These are phyloP conservation scores for Alternaria infectoria DNA, from an alignment of 2,329 filamentous ascomycete genomes.

Conservation along the genomic window DNA sequence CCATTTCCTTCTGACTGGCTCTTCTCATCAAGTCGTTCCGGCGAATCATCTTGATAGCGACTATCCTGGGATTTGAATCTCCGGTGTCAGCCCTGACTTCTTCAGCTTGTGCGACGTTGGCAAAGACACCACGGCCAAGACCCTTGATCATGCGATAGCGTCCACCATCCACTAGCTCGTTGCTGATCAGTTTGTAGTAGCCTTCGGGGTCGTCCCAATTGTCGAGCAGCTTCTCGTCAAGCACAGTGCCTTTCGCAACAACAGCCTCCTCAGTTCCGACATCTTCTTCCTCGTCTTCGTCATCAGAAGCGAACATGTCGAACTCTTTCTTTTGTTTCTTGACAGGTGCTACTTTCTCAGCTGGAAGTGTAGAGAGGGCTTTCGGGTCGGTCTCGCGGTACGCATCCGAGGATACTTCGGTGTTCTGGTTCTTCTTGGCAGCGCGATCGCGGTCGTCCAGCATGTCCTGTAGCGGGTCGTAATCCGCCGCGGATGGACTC, in stretches of 20 bases:
- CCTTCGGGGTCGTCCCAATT: slow-evolving; percentile 94
- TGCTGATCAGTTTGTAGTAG: slow-evolving; percentile 93
- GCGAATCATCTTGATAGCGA: slow-evolving; percentile 97
- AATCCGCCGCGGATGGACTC: slow-evolving; percentile 89
- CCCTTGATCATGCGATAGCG: slow-evolving; percentile 89
- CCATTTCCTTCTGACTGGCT: slow-evolving; percentile 92
- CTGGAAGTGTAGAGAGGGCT: slow-evolving; percentile 59
- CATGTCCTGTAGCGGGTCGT: slow-evolving; percentile 89
- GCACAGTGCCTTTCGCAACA: slow-evolving; percentile 36
- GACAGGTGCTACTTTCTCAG: slow-evolving; percentile 39
- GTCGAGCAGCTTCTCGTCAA: slow-evolving; percentile 80
- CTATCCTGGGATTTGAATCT: slow-evolving; percentile 61
- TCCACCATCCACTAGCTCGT: slow-evolving; percentile 83
- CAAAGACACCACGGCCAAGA: slow-evolving; percentile 94
- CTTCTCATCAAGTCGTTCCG: slow-evolving; percentile 95
- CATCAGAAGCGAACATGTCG: slow-evolving; percentile 72
- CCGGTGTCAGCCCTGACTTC: slow-evolving; percentile 43
- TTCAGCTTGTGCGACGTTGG: slow-evolving; percentile 85
- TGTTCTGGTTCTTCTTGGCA: slow-evolving; percentile 59
- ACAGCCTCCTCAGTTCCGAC: slow-evolving; percentile 61
- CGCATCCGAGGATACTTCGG: slow-evolving; percentile 54
- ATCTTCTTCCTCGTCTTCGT: slow-evolving; percentile 71
- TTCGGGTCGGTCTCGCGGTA: slow-evolving; percentile 66
- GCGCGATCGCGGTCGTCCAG: slow-evolving; percentile 78
- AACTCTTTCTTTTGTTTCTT: slow-evolving; percentile 59